A percentile compares a stretch with the other conserved stretches of the same genome.
phyloP scores from a whole-genome alignment of 495 filamentous ascomycete genomes.

The Chlorociboria aeruginascens region DNA sequence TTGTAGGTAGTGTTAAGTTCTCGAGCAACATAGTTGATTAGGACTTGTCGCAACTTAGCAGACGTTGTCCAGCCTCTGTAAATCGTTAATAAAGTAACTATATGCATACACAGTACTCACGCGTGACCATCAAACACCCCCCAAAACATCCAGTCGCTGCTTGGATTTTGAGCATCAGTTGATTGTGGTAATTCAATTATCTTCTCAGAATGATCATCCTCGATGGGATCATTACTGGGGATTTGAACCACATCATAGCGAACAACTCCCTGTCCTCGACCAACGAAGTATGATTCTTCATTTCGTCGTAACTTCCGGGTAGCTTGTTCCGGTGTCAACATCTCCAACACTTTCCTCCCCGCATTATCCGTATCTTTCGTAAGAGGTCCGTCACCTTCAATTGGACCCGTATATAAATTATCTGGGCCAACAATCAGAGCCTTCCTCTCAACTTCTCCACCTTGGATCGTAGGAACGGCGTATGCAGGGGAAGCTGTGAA shows the following conservation, averaged over 20 bases:
- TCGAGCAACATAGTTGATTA: constrained; percentile 84
- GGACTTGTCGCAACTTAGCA: constrained; percentile 82
- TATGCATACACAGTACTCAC: constrained; percentile 59
- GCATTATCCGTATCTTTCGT: constrained; percentile 71
- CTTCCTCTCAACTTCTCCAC: constrained; percentile 17
- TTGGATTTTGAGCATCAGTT: constrained; percentile 31
- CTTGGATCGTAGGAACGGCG: constrained; percentile 2
- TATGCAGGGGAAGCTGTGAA: constrained; percentile 5
- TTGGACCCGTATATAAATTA: constrained; percentile 68
- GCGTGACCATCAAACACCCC: constrained; percentile 96
- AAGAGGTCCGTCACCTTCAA: constrained; percentile 71
- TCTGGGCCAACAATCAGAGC: constrained; percentile 73
- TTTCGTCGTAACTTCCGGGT: constrained; percentile 77
- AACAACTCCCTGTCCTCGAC: constrained; percentile 80
- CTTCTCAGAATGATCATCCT: constrained; percentile 96
- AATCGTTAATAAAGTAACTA: constrained; percentile 17
- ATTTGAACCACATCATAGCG: constrained; percentile 94
- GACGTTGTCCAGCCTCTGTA: constrained; percentile 94
- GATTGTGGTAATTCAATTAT: constrained; percentile 73
- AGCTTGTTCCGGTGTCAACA: constrained; percentile 92
- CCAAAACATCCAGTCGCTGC: constrained; percentile 99
- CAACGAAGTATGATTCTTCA: constrained; percentile 85
- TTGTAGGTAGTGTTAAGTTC: constrained; percentile 94
- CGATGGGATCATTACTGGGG: constrained; percentile 92
- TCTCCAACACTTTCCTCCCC: constrained; percentile 76